Evolutionary conservation across 176 grass and related monocot species (phyloP).

Genomic region (Neostapfia colusana): DNA sequence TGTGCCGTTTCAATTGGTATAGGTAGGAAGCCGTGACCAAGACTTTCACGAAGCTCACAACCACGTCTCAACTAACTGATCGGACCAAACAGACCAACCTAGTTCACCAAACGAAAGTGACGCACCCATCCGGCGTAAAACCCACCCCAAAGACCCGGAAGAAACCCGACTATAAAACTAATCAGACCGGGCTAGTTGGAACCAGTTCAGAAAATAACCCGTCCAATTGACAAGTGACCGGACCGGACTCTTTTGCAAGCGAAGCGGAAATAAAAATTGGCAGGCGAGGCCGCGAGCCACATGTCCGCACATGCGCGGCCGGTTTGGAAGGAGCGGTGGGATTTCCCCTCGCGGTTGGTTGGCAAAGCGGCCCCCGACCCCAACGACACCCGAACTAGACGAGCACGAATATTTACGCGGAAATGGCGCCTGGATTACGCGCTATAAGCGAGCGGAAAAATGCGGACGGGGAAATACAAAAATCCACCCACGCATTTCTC

Average conservation of each 20-base stretch:
- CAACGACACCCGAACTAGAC: conserved; percentile 5
- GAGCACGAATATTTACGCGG: conserved; percentile 21
- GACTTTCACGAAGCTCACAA: background rate
- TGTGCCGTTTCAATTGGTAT: background rate
- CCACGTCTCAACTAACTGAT: conserved; percentile 20
- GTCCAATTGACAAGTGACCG: conserved; percentile 9
- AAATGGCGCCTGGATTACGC: conserved; percentile 11
- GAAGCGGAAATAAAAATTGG: background rate
- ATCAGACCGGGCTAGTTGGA: background rate
- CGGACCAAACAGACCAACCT: background rate
- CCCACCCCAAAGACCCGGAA: background rate
- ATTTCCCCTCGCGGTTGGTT: conserved; percentile 35
- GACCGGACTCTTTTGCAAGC: background rate
- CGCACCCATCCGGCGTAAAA: background rate
- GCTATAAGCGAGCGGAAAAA: background rate
- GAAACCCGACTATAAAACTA: background rate
- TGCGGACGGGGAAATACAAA: background rate
- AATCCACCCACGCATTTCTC: background rate
- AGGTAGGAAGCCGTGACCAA: background rate
- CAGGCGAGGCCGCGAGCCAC: conserved; percentile 34
- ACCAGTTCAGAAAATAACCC: background rate
- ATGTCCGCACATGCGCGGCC: conserved; percentile 48
- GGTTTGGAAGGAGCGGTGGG: conserved; percentile 17
- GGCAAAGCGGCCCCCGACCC: background rate
- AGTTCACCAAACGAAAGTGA: conserved; percentile 35